Percentiles rank a stretch among this genome's conserved stretches.
Evolutionary conservation across 257 asterid genomes (phyloP).

Genomic region (Nicotiana attenuata): DNA sequence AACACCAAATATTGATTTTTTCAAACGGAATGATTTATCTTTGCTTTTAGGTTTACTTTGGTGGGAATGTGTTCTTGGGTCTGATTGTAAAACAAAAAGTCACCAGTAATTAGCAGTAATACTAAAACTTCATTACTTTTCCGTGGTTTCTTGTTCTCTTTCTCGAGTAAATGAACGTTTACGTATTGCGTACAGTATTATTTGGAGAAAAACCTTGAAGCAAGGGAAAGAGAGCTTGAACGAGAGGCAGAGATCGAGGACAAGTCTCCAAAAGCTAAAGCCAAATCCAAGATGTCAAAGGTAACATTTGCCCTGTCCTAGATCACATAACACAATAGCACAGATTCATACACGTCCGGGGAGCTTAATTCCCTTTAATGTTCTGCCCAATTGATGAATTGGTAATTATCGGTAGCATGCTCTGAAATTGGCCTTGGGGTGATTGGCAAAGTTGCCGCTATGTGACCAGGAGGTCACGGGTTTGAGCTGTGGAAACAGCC

Average conservation of each 20-base stretch:
- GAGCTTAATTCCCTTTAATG: background rate
- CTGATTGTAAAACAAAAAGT: background rate
- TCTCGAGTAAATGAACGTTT: background rate
- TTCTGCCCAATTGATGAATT: background rate
- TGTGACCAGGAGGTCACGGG: no score
- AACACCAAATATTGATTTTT: background rate
- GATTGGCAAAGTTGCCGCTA: no score
- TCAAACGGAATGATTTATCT: background rate
- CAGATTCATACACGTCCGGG: background rate
- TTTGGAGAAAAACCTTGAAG: conserved; percentile 96
- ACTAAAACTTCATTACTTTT: background rate
- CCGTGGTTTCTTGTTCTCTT: background rate
- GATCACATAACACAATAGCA: background rate
- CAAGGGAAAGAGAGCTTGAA: conserved; percentile 85
- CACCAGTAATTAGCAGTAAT: background rate
- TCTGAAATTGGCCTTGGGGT: no score
- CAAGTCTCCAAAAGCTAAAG: conserved; percentile 87
- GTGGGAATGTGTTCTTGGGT: background rate
- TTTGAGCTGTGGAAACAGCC: no score
- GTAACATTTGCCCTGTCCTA: conserved; percentile 24
- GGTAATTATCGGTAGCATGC: background rate
- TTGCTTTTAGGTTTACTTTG: background rate
- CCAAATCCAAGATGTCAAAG: conserved; percentile 99
- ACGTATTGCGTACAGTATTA: conserved; percentile 54
- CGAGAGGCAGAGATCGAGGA: conserved; percentile 98